phyloP scores from a whole-genome alignment of 371 early-diverging fungal species.

The Rozella allomycis region DNA sequence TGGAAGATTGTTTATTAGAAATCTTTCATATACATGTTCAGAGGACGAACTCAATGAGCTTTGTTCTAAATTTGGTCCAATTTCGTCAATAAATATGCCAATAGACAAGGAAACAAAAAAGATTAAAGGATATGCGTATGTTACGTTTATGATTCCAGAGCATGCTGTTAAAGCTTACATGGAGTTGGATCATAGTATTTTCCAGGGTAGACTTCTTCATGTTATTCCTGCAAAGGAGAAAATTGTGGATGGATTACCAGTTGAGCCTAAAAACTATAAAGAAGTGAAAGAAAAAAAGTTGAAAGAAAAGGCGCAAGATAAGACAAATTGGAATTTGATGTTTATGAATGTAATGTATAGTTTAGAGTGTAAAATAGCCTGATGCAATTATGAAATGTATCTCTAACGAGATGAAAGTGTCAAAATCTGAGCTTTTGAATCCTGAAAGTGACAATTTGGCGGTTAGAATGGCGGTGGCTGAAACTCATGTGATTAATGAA shows the following conservation, averaged over 20 bases:
- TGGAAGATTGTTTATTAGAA: conserved; percentile 77
- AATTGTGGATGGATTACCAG: conserved; percentile 17
- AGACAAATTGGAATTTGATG: conserved; percentile 81
- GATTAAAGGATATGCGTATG: conserved; percentile 79
- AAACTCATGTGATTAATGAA: conserved; percentile 80
- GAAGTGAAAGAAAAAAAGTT: conserved; percentile 51
- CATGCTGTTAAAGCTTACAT: conserved; percentile 74
- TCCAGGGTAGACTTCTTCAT: conserved; percentile 75
- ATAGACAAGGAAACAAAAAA: conserved; percentile 70
- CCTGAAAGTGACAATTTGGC: conserved; percentile 67
- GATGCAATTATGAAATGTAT: conserved; percentile 86
- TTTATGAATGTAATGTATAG: conserved; percentile 57
- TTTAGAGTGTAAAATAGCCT: conserved; percentile 12
- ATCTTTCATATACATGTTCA: conserved; percentile 69
- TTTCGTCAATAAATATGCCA: conserved; percentile 77
- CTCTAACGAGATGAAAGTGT: conserved; percentile 61
- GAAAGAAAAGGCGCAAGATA: conserved; percentile 48
- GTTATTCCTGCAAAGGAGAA: conserved; percentile 69
- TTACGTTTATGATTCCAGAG: conserved; percentile 64
- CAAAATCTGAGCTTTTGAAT: conserved; percentile 68
- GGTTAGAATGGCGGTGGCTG: conserved; percentile 79
- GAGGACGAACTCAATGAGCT: conserved; percentile 53
- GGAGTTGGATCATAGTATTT: conserved; percentile 51
- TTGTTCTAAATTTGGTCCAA: conserved; percentile 63
- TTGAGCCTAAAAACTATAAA: conserved; percentile 30